These are phyloP conservation scores for Claviceps sp. DNA, from an alignment of 2,329 filamentous ascomycete species.

Conservation along the genomic window DNA sequence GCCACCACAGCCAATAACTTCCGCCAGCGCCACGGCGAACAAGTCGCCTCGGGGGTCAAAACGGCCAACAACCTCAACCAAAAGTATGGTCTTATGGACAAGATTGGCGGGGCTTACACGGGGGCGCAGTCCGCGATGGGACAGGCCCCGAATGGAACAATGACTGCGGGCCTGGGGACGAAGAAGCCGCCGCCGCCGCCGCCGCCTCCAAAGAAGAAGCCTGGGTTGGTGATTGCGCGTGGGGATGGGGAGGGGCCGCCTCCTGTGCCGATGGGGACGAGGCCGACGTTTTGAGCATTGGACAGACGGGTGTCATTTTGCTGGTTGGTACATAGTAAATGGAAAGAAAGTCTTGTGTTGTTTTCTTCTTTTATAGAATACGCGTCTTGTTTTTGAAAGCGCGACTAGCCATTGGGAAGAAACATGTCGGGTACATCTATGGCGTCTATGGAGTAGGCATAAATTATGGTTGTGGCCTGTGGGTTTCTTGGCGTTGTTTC, in stretches of 20 bases:
- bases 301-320: too few relatives aligned
- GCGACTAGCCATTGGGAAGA: too few relatives aligned
- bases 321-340: too few relatives aligned
- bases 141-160: background rate
- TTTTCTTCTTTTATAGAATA: too few relatives aligned
- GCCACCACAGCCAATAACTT: conserved; percentile 55
- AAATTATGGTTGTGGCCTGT: too few relatives aligned
- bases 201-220: conserved; percentile 39
- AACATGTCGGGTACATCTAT: too few relatives aligned
- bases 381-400: too few relatives aligned
- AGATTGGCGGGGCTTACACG: conserved; percentile 16
- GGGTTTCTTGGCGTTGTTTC: too few relatives aligned
- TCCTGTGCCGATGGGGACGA: conserved; percentile 35
- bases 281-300: conserved; percentile 28
- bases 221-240: conserved; percentile 17
- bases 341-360: too few relatives aligned
- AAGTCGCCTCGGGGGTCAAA: conserved; percentile 46
- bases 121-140: conserved; percentile 6
- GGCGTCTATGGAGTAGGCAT: too few relatives aligned
- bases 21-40: conserved; percentile 54
- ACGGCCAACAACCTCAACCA: conserved; percentile 44
- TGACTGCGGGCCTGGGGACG: conserved; percentile 11
- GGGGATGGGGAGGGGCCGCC: conserved; percentile 32
- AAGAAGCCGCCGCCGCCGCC: conserved; percentile 45
- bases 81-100: conserved; percentile 42